Base-by-base conservation (phyloP, 2,329 filamentous ascomycete genomes). In the Beauveria medogensis region DNA sequence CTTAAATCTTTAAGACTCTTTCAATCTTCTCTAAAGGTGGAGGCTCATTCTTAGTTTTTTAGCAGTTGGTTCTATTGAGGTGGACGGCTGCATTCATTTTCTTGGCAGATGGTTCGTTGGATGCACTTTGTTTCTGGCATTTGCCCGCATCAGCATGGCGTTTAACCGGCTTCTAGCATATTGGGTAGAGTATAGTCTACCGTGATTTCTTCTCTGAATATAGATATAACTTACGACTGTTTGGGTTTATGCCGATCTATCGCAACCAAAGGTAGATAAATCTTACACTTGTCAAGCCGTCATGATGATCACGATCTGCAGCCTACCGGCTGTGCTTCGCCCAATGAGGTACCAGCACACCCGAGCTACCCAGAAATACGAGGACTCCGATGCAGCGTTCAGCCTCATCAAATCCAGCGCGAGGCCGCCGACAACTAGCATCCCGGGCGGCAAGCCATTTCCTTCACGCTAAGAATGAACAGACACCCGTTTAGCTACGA, bases 61-160 rank as follows among this genome's bases (percentile, higher is more conserved):
- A 34, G 30, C 30, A 34, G 30, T 14, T 34, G 10, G 3, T 34
- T 34, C 30, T 34, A 34, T 14, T 37, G 34, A 37, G 34, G 34
- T 37, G 34, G 34, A 37, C 12, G 12, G 12, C 5, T 37, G 34
- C 34, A 37, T 8, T 30, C 16, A 40, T 28, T 14, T 14, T 43
- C 37, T 12, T 20, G 20, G 52, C 52, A 30, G 24, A 30, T 53
- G 20, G 30, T 44, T 55, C n/a, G 34, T 34, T 43, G 18, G 26
- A 18, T 34, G 53, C 41, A 7, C n/a, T 55, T 55, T 46, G 10
- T 46, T 44, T 54, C n/a, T 24, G 9, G 53, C 41, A 34, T 55
- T 43, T 55, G 26, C 41, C 37, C 22, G 53, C 53, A 55, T 57
- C 55, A 58, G 55, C 55, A 58, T 43, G 55, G 55, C 55, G 55